phyloP scores from a whole-genome alignment of 179 eudicot species.

The Carnegiea gigantea region DNA sequence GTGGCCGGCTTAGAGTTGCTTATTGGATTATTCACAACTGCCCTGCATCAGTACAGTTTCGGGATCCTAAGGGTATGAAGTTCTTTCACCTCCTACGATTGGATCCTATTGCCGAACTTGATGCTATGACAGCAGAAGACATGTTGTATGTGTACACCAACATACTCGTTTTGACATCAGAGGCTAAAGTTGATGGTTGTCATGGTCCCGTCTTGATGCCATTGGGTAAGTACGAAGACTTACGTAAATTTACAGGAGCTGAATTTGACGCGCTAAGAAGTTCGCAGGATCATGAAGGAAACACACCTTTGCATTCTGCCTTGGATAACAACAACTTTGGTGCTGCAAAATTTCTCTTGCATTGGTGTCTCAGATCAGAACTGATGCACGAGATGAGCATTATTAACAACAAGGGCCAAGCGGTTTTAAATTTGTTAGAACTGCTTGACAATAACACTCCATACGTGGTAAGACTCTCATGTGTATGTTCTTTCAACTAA shows the following conservation, averaged over 20 bases:
- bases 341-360: slow-evolving; percentile 1
- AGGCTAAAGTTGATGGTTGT: no score
- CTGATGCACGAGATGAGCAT: background rate
- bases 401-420: background rate
- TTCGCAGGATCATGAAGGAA: slow-evolving; percentile 2
- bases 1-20: background rate
- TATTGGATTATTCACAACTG: background rate
- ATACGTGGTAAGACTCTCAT: background rate
- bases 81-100: background rate
- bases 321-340: slow-evolving; percentile 5
- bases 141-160: background rate
- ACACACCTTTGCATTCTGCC: slow-evolving; percentile 7
- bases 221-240: background rate
- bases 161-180: background rate
- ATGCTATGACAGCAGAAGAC: background rate
- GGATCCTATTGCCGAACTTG: background rate
- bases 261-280: background rate
- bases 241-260: background rate
- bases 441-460: background rate
- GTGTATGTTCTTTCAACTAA: no score
- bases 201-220: background rate
- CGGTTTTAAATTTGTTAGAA: background rate
- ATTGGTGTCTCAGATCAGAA: background rate
- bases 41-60: background rate
- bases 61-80: background rate